phyloP scores from a whole-genome alignment of 768 basidiomycete species.

The Trametes cubensis region DNA sequence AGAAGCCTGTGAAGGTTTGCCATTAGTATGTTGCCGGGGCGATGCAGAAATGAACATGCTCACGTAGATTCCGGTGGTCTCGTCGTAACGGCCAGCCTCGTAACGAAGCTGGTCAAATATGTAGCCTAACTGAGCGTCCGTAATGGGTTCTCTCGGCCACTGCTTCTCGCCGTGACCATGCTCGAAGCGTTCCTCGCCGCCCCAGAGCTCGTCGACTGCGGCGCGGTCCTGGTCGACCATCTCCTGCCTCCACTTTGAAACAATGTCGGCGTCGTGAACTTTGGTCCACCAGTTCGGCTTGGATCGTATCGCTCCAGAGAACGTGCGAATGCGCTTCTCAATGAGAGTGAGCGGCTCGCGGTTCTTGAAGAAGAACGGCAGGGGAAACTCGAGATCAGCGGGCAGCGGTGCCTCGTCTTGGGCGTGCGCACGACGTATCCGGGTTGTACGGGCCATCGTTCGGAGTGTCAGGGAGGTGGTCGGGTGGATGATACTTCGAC shows the following conservation, averaged over 20 bases:
- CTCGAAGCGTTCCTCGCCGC: background rate
- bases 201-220: background rate
- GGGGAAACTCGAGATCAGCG: background rate
- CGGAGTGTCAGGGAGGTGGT: too few species aligned
- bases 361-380: background rate
- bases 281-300: slow-evolving; percentile 10
- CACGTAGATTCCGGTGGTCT: background rate
- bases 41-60: background rate
- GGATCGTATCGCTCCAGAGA: background rate
- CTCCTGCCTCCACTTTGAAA: slow-evolving; percentile 6
- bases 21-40: background rate
- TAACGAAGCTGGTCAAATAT: slow-evolving; percentile 1
- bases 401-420: too few species aligned
- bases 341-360: slow-evolving; percentile 5
- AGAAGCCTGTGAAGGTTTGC: background rate
- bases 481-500: too few species aligned
- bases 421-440: too few species aligned
- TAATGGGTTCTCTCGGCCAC: slow-evolving; percentile 1
- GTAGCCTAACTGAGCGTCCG: background rate
- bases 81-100: background rate
- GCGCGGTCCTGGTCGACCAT: slow-evolving; percentile 4
- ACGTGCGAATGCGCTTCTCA: slow-evolving; percentile 9
- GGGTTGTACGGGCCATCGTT: too few species aligned
- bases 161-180: slow-evolving; percentile 1
- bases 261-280: background rate